Base-by-base conservation (phyloP, 2,329 filamentous ascomycete genomes). In the Penicillium frequentans region DNA sequence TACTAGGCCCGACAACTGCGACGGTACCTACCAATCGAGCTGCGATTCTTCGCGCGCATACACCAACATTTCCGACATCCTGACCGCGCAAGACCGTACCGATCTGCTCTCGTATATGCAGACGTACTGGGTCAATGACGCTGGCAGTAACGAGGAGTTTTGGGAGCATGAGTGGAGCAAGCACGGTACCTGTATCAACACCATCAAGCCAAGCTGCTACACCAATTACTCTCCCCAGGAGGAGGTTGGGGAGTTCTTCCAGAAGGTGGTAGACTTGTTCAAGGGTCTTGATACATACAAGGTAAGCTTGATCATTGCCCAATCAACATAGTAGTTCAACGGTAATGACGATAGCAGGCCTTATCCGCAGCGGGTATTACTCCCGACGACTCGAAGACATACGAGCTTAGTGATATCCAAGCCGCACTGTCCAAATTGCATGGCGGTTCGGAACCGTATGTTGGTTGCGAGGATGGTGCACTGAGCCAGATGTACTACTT, bases 101-200 rank as follows among this genome's bases (percentile, higher is more conserved):
- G 78, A 82, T 26, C 75, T 84, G 10, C 75, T 87, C 5, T 66
- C 70, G 45, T 84, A 83, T 68, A 86, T 87, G 85, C 71, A 80
- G 37, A 81, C 76, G 1, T 87, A 86, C 73, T 87, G 84, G 85
- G 81, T 83, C 63, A 80, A 82, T 65, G 79, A 84, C 68, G 61
- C 79, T 39, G 83, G 82, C 43, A 69, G 81, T 29, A 79, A 82
- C 63, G 82, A 85, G 64, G 73, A 67, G 27, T 83, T 90, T 65
- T 90, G 88, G 88, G 80, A 84, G 64, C 86, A 89, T 73, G 88
- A 90, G 69, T 90, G 86, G 83, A 80, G 81, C 71, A 90, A 89
- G 71, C 87, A 90, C 70, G 88, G 70, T 31, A 90, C 87, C 13
- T 90, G 88, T 75, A 85, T 90, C 67, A 86, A 84, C 68, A 90